Base-by-base conservation (phyloP, 2,329 filamentous ascomycete species). In the Orbilia oligospora region DNA sequence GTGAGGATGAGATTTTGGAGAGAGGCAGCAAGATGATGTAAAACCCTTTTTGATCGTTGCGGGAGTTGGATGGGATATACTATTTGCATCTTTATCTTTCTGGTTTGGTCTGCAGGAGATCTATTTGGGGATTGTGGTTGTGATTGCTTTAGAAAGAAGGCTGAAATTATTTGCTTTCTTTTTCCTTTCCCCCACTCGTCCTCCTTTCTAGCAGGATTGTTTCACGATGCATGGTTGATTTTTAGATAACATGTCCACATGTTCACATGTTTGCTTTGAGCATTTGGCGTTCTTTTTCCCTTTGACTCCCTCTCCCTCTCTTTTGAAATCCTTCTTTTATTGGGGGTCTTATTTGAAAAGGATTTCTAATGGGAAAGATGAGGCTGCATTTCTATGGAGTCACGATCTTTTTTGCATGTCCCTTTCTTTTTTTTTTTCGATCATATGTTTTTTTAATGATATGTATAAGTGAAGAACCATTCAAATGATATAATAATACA, bases 1-100 rank as follows among this genome's bases (percentile, higher is more conserved):
- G 38, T 18, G 76, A 79, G 30, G 76, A 79, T 38, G 76, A 79
- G 36, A 18, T 79, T 14, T 48, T 79, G 55, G 76, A 79, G 65
- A 44, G 76, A 61, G 76, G 76, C 14, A 73, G 56, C n/a, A 79
- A 79, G 56, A 68, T 72, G 76, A 79, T 69, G 51, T 79, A 49
- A 16, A 53, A 16, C 5, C 3, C 6, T 16, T 44, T 33, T 49
- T 63, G 22, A 36, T 30, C 27, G 27, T 30, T n/a, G n/a, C n/a
- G n/a, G 36, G 66, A 27, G 24, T 30, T 64, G 5, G 58, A 3
- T 41, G 9, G 9, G 38, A 16, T 41, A n/a, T n/a, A n/a, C n/a
- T n/a, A n/a, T n/a, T n/a, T n/a, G 38, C 38, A 41, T 9, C 3
- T 10, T 38, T 38, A n/a, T n/a, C n/a, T n/a, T n/a, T n/a, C n/a